Base-by-base conservation (phyloP, 768 basidiomycete genomes). In the Trametes meyenii region DNA sequence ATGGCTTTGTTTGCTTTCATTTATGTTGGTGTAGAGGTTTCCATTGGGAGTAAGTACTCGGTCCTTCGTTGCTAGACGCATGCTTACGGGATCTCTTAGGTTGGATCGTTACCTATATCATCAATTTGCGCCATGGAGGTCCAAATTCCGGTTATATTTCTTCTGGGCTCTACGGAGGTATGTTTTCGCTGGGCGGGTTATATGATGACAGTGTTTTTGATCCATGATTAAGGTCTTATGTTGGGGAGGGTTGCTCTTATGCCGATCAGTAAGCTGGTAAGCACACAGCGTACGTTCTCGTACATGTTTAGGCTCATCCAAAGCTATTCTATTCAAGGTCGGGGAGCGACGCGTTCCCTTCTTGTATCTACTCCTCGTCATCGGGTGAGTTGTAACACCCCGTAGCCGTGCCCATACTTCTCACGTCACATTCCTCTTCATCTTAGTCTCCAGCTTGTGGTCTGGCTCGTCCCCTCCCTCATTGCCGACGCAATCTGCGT, bases 381-480 rank as follows among this genome's bases (percentile, higher is more conserved):
- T 82, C 21, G 76, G 67, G 78, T 76, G 57, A 19, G 74, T 65
- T 14, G 3, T 14, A 1, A 19, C 36, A 38, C 36, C 10, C 36
- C 36, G 23, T 24, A 7, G 2, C 52, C 13, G 45, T 10, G 6
- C 19, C 46, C 12, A 8, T 24, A 38, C 8, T 3, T 29, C 39
- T 36, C 43, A 26, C 17, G 16, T 29, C 46, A 50, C 17, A 50
- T 21, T 10, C 13, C 8, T 59, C 66, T 16, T 72, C 72, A 11
- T 74, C 72, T 50, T 58, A 84, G 79, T 16, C 74, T 88, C 33
- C 80, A 87, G 63, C 66, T 88, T 38, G 71, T 82, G 38, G 74
- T 88, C 5, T 88, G 87, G 87, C 72, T 82, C 2, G 81, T 82
- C 0, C 81, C 81, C 0, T 77, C 76, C 10, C 70, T 88, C 42